phyloP scores from a whole-genome alignment of 331 rosid species.

The Telfairia occidentalis region DNA sequence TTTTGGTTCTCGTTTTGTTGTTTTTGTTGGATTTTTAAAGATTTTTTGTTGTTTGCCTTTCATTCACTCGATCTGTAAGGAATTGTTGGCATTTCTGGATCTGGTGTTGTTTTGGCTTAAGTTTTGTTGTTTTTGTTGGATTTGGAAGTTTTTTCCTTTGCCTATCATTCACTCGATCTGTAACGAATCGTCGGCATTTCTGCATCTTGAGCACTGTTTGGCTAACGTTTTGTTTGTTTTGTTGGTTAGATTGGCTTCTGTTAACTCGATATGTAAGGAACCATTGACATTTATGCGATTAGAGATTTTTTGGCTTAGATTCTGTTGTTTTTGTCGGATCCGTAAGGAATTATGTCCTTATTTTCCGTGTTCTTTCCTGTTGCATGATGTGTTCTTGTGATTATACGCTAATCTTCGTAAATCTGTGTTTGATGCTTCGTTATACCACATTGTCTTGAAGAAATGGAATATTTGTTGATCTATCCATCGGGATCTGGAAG shows the following conservation, averaged over 20 bases:
- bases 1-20: neutral
- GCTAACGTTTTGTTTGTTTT: neutral
- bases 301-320: neutral
- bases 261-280: neutral
- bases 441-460: neutral
- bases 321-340: neutral
- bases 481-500: neutral
- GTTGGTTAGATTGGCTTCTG: neutral
- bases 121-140: neutral
- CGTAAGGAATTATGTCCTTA: too few relatives aligned
- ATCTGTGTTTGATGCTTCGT: neutral
- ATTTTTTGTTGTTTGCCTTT: neutral
- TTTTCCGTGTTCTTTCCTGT: neutral
- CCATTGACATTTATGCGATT: neutral
- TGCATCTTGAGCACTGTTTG: neutral
- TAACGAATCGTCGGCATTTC: neutral
- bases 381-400: neutral
- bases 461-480: neutral
- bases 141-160: neutral
- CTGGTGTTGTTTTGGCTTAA: neutral
- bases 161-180: neutral
- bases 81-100: neutral
- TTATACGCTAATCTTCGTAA: neutral
- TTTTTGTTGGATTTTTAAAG: neutral
- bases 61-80: neutral